Percentiles rank a stretch among this genome's conserved stretches.
Evolutionary conservation across 2,329 filamentous ascomycete species (phyloP).

Genomic region (Epichloe baconii): DNA sequence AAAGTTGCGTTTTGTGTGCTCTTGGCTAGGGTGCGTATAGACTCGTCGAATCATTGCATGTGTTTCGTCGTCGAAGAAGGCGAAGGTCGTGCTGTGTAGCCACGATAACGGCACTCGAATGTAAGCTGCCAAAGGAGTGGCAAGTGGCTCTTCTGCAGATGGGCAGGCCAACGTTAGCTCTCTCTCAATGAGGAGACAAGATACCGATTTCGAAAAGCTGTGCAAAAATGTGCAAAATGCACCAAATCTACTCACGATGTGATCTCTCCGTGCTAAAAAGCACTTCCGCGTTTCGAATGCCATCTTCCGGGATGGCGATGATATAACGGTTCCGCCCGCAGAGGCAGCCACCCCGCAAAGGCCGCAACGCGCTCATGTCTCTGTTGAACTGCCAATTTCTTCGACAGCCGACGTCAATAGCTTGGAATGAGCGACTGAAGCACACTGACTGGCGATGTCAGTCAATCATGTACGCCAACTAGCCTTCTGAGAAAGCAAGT

Average conservation of each 20-base stretch:
- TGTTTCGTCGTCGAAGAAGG: conserved; percentile 69
- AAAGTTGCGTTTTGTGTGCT: conserved; percentile 59
- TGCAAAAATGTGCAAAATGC: not conserved
- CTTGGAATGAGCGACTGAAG: not conserved
- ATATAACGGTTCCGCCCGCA: conserved; percentile 79
- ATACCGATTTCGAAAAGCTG: not conserved
- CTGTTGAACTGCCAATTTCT: not conserved
- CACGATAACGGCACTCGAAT: conserved; percentile 69
- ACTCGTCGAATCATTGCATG: conserved; percentile 50
- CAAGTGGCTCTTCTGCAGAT: conserved; percentile 47
- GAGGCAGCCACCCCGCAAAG: conserved; percentile 64
- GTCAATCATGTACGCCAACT: too few relatives aligned
- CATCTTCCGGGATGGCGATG: conserved; percentile 51
- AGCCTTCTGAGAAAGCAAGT: not conserved
- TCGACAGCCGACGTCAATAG: not conserved
- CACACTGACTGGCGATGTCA: too few relatives aligned
- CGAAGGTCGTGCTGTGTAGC: conserved; percentile 64
- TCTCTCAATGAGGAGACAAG: not conserved
- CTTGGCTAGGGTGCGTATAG: conserved; percentile 47
- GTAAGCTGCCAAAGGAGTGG: conserved; percentile 64
- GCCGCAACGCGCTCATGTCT: conserved; percentile 34
- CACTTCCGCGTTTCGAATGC: conserved; percentile 47
- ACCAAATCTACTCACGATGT: conserved; percentile 50
- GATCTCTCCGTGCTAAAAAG: conserved; percentile 59
- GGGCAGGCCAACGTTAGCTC: not conserved